Percentiles rank a stretch among this genome's conserved stretches.
Conservation (phyloP, 139 green algal species). For the Haematococcus lacustris region DNA sequence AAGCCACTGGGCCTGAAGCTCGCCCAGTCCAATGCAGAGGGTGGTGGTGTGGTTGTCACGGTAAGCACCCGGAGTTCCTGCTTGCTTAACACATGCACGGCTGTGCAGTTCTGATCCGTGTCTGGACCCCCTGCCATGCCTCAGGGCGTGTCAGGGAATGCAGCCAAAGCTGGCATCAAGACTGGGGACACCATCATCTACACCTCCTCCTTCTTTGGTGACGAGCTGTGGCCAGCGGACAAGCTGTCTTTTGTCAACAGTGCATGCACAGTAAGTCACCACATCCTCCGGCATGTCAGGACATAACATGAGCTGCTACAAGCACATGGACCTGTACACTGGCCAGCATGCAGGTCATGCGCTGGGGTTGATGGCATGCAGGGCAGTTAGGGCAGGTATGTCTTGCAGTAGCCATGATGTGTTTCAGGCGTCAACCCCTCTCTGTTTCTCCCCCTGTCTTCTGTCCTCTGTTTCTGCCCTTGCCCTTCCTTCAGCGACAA, state of each 20-base stretch:
- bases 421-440: too few species aligned
- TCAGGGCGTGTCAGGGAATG: conserved; percentile 75
- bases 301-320: too few species aligned
- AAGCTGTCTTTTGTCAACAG: conserved; percentile 53
- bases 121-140: not conserved
- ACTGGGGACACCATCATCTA: conserved; percentile 44
- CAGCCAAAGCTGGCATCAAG: conserved; percentile 84
- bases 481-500: too few species aligned
- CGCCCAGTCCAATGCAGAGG: conserved; percentile 44
- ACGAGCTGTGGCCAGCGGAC: conserved; percentile 94
- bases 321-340: too few species aligned
- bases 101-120: not conserved
- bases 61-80: conserved; percentile 7
- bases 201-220: conserved; percentile 90
- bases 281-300: too few species aligned
- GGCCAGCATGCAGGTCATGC: too few species aligned
- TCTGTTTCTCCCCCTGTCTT: too few species aligned
- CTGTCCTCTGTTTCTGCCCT: too few species aligned
- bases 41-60: conserved; percentile 74
- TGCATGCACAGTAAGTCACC: too few species aligned
- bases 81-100: not conserved
- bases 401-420: too few species aligned
- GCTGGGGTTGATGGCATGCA: too few species aligned
- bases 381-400: too few species aligned
- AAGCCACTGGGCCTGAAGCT: conserved; percentile 84